These are phyloP conservation scores for Saccharomycopsis sp. DNA, from an alignment of 805 yeast genomes.

Conservation along the genomic window DNA sequence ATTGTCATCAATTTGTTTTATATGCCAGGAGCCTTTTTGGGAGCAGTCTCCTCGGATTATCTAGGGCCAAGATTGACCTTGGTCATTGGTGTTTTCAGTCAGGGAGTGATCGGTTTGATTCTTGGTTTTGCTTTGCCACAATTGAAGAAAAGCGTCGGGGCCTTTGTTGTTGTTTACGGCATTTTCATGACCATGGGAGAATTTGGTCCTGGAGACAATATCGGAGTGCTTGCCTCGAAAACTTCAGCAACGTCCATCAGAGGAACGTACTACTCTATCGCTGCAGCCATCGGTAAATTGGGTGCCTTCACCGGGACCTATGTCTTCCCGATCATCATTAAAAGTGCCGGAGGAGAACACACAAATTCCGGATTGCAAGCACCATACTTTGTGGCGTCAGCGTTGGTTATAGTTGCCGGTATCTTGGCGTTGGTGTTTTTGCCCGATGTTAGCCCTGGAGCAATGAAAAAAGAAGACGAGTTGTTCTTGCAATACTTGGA, in stretches of 20 bases:
- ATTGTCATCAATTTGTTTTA: constrained; percentile 82
- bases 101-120: constrained; percentile 73
- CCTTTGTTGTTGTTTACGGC: constrained; percentile 81
- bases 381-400: constrained; percentile 77
- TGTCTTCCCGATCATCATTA: constrained; percentile 76
- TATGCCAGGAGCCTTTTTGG: constrained; percentile 82
- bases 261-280: constrained; percentile 85
- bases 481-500: constrained; percentile 61
- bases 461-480: constrained; percentile 71
- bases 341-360: constrained; percentile 47
- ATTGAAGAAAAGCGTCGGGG: constrained; percentile 59
- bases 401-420: constrained; percentile 69
- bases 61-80: constrained; percentile 86
- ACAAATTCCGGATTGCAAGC: constrained; percentile 54
- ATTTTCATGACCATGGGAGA: constrained; percentile 84
- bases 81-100: constrained; percentile 58
- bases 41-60: constrained; percentile 81
- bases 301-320: constrained; percentile 92
- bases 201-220: constrained; percentile 90
- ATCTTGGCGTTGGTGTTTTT: constrained; percentile 59
- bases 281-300: constrained; percentile 86
- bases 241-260: constrained; percentile 81
- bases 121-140: constrained; percentile 67
- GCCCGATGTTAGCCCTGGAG: constrained; percentile 80
- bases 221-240: constrained; percentile 82